A percentile compares a stretch with the other conserved stretches of the same genome.
Evolutionary conservation across 169 alveolate genomes (phyloP).

Genomic region (Plasmodium yoelii): DNA sequence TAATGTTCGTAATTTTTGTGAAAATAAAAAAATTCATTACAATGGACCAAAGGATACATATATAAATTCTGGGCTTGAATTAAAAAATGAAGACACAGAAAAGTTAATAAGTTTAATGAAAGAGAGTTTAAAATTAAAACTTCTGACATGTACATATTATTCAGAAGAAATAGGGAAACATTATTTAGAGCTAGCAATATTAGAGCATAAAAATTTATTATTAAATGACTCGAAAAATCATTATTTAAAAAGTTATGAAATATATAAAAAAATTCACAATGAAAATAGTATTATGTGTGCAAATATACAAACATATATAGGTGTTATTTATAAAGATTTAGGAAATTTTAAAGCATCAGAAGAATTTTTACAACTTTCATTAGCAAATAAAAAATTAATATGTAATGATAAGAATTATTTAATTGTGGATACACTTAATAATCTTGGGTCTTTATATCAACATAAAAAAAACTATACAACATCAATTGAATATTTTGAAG

Average conservation of each 20-base stretch:
- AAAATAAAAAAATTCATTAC: slow-evolving; percentile 42
- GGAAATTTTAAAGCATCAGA: slow-evolving; percentile 67
- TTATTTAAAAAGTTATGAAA: slow-evolving; percentile 74
- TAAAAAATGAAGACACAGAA: slow-evolving; percentile 76
- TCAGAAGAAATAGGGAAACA: slow-evolving; percentile 75
- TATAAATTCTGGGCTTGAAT: slow-evolving; percentile 67
- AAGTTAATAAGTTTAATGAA: slow-evolving; percentile 45
- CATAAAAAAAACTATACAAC: slow-evolving; percentile 31
- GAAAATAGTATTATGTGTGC: slow-evolving; percentile 75
- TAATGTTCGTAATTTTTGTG: slow-evolving; percentile 14
- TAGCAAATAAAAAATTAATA: slow-evolving; percentile 69
- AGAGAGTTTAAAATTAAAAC: slow-evolving; percentile 72
- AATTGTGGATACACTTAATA: slow-evolving; percentile 71
- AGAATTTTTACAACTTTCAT: slow-evolving; percentile 57
- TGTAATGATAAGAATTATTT: slow-evolving; percentile 44
- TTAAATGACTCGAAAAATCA: slow-evolving; percentile 62
- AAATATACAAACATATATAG: slow-evolving; percentile 66
- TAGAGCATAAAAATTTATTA: slow-evolving; percentile 73
- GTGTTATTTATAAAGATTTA: slow-evolving; percentile 73
- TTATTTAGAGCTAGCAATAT: slow-evolving; percentile 74
- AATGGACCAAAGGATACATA: slow-evolving; percentile 76
- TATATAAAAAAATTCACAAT: slow-evolving; percentile 57
- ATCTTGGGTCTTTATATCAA: slow-evolving; percentile 69
- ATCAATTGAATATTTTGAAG: slow-evolving; percentile 69
- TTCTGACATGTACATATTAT: slow-evolving; percentile 42